Evolutionary conservation across 2,329 filamentous ascomycete species (phyloP).

Genomic region (Epichloe typhina): DNA sequence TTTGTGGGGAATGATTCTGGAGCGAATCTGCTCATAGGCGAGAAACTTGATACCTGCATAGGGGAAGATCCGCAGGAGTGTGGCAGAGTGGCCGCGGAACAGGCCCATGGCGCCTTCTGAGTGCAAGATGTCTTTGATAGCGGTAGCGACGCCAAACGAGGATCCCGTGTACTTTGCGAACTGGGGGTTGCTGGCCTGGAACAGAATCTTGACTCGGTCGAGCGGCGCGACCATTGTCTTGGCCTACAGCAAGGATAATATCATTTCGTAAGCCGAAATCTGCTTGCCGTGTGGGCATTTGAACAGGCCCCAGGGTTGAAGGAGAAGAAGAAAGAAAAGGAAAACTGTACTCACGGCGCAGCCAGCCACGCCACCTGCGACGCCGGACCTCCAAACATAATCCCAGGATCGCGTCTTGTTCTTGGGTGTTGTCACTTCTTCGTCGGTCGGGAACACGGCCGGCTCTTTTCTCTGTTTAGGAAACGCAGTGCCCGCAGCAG

Average conservation of each 20-base stretch:
- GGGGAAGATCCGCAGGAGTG: slow-evolving; percentile 79
- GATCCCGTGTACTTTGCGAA: slow-evolving; percentile 87
- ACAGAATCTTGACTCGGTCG: slow-evolving; percentile 96
- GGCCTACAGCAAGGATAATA: slow-evolving; percentile 39
- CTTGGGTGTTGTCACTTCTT: slow-evolving; percentile 31
- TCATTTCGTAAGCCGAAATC: too few species aligned
- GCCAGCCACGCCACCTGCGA: slow-evolving; percentile 82
- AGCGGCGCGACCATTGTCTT: slow-evolving; percentile 94
- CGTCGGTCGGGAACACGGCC: slow-evolving; percentile 35
- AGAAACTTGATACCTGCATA: slow-evolving; percentile 98
- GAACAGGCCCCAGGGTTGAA: too few species aligned
- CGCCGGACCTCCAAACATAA: slow-evolving; percentile 69
- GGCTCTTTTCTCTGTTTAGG: slow-evolving; percentile 18
- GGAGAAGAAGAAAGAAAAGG: neutral
- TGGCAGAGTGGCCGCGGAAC: slow-evolving; percentile 90
- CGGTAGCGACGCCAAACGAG: slow-evolving; percentile 71
- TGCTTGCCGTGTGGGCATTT: too few species aligned
- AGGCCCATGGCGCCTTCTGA: slow-evolving; percentile 64
- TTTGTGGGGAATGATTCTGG: slow-evolving; percentile 55
- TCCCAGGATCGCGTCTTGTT: slow-evolving; percentile 55
- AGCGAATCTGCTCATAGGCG: slow-evolving; percentile 90
- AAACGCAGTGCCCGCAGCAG: slow-evolving; percentile 5
- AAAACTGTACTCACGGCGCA: slow-evolving; percentile 56
- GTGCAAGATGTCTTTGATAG: slow-evolving; percentile 71
- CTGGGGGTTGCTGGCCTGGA: slow-evolving; percentile 87